Evolutionary conservation across 2,329 filamentous ascomycete genomes (phyloP).

Genomic region (Paraconiothyrium sp.): DNA sequence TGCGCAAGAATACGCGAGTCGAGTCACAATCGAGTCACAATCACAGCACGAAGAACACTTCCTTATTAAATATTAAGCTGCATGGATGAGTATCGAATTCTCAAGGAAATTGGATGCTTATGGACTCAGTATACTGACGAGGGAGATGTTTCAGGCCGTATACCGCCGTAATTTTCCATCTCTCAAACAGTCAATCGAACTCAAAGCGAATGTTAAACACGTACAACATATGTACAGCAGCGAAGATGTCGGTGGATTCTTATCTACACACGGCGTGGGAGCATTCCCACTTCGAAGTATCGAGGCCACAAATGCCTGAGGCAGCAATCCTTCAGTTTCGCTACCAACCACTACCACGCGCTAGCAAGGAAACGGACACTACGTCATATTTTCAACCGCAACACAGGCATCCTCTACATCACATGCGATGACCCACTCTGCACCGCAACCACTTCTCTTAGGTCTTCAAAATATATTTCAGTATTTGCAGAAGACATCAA

Average conservation of each 20-base stretch:
- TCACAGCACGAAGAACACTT: neutral
- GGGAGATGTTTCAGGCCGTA: no score
- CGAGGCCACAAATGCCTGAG: neutral
- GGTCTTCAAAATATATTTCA: no score
- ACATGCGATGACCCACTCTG: neutral
- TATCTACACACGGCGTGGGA: neutral
- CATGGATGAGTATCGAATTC: no score
- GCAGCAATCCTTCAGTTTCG: neutral
- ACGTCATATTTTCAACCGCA: slow-evolving; percentile 13
- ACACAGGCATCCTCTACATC: slow-evolving; percentile 9
- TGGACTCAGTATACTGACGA: no score
- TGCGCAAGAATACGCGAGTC: neutral
- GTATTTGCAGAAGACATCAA: slow-evolving; percentile 5
- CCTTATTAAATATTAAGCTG: neutral
- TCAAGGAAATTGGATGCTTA: no score
- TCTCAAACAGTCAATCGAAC: no score
- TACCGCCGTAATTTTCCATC: no score
- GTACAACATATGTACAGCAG: neutral
- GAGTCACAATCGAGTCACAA: neutral
- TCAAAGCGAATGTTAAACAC: no score
- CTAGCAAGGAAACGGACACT: slow-evolving; percentile 4
- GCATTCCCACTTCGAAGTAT: no score
- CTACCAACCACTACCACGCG: no score
- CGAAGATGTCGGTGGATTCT: neutral
- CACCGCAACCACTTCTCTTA: neutral